Evolutionary conservation across 805 yeast genomes (phyloP), one percentile per base, ranked within the genome.

Genomic region (Cyberlindnera subsufficiens): DNA sequence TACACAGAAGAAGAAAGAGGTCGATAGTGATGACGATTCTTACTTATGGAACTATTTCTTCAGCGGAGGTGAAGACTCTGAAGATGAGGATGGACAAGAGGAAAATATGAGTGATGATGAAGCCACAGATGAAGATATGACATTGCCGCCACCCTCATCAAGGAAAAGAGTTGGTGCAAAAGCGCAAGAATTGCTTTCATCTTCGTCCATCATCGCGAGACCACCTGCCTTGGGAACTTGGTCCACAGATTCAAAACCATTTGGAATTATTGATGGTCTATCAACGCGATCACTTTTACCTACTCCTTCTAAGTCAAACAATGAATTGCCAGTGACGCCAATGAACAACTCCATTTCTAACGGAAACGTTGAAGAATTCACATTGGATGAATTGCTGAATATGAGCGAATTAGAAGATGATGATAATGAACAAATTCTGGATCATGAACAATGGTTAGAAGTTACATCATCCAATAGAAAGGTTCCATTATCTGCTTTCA

Each of bases 191-290:
- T 87, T 91, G 6, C 75, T 91, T n/a, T 82, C 95, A 5, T 82
- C 95, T 1, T 83, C 89, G 39, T 80, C 84, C 6, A 84, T 86
- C 19, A 88, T 90, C 41, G 79, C 88, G 48, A 69, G 95, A 42
- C 97, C 98, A 5, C 99, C 99, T 2, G 77, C 86, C 22, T 69
- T 91, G 44, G 98, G 97, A 0, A 83, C 96, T 3, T 91, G 97
- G 95, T 80, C 84, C 30, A 82, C 95, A 6, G 77, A 82, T 40
- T 77, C 77, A 40, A 82, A 87, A 54, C 96, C 96, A 1, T 88
- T 86, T 62, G 95, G 96, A 18, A 88, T 91, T 45, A 91, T 91
- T 56, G 98, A 91, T 61, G 99, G 99, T 5, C 73, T 87, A 27
- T 82, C 96, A 0, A 93, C 98, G 0, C 74, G 96, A 42, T 83